These are phyloP conservation scores for Microcera coccophila DNA, from an alignment of 2,329 filamentous ascomycete species.

Conservation along the genomic window DNA sequence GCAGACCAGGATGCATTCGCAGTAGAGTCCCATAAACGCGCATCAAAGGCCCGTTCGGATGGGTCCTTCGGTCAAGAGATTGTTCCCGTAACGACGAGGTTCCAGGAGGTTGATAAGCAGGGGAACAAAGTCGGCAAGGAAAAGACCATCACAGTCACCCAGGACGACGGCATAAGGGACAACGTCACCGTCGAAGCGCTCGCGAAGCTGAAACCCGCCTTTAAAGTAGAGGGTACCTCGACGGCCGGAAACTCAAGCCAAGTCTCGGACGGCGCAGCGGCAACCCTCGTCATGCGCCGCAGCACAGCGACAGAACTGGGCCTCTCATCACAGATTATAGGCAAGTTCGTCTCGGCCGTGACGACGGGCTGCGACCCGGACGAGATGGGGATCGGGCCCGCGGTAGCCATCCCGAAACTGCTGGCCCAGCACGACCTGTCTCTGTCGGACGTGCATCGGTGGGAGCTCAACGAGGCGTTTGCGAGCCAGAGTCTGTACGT, in stretches of 20 bases:
- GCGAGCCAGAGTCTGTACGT: constrained; percentile 67
- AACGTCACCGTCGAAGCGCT: constrained; percentile 66
- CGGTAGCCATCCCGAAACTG: constrained; percentile 78
- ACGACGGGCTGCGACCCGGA: constrained; percentile 78
- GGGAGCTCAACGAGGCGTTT: constrained; percentile 91
- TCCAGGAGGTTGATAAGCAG: constrained; percentile 60
- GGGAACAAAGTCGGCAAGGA: constrained; percentile 53
- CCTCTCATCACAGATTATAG: constrained; percentile 65
- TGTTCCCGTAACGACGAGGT: constrained; percentile 70
- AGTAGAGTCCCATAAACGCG: constrained; percentile 67
- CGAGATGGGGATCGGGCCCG: constrained; percentile 92
- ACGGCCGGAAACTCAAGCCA: constrained; percentile 87
- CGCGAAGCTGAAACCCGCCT: constrained; percentile 78
- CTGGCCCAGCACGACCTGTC: constrained; percentile 64
- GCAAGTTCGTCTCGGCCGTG: constrained; percentile 74
- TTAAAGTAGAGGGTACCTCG: constrained; percentile 67
- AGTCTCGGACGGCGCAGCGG: constrained; percentile 83
- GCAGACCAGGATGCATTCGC: constrained; percentile 82
- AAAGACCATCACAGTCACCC: constrained; percentile 62
- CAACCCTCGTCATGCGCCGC: constrained; percentile 79
- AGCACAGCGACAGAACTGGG: constrained; percentile 72
- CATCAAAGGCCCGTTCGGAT: constrained; percentile 62
- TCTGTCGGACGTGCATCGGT: constrained; percentile 69
- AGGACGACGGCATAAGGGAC: constrained; percentile 79
- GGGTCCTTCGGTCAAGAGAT: constrained; percentile 77